Conservation (phyloP, 106 monocot species). For the Dioscorea dumetorum region DNA sequence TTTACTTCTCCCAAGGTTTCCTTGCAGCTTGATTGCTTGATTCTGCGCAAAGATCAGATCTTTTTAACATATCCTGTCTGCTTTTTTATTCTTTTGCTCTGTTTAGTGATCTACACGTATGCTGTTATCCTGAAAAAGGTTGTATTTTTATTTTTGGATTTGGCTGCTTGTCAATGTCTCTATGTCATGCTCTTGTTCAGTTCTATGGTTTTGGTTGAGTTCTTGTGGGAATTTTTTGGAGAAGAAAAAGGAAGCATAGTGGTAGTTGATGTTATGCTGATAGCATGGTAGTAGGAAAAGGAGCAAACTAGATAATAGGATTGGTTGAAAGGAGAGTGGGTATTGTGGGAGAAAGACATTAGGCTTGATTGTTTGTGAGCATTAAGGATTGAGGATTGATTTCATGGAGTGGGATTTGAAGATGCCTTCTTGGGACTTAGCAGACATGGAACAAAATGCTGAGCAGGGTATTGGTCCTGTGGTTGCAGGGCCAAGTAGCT, state of each 20-base stretch:
- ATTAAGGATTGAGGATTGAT: conserved; percentile 4
- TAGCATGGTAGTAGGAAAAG: not conserved
- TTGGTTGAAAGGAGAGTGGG: conserved; percentile 7
- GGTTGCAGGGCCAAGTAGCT: conserved; percentile 5
- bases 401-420: conserved; percentile 72
- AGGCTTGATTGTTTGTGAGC: no score
- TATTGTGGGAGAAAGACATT: not conserved
- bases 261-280: not conserved
- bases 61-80: not conserved
- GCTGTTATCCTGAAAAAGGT: not conserved
- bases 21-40: not conserved
- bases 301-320: not conserved
- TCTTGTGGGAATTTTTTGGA: not conserved
- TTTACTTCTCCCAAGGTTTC: not conserved
- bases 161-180: not conserved
- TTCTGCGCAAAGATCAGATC: not conserved
- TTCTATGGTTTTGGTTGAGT: not conserved
- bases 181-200: not conserved
- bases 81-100: not conserved
- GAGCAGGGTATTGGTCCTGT: conserved; percentile 27
- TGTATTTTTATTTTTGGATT: not conserved
- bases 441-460: conserved; percentile 35
- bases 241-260: not conserved
- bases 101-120: not conserved
- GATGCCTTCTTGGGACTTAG: conserved; percentile 54